These are phyloP conservation scores for Papiliotrema nemorosa DNA, from an alignment of 1,284 basidiomycete genomes.

Conservation along the genomic window DNA sequence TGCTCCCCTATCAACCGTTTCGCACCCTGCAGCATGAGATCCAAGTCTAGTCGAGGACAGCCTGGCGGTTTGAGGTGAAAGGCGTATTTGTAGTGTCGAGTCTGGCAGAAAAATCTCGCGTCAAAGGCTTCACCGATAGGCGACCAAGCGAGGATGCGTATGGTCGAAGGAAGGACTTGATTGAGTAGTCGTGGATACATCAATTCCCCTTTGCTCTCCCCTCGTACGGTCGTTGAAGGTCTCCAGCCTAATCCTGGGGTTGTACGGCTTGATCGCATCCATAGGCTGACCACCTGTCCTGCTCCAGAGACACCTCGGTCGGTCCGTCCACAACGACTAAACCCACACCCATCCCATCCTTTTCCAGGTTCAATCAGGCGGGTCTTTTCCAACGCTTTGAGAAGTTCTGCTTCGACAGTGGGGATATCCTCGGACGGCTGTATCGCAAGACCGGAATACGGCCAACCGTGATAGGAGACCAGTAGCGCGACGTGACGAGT, in stretches of 20 bases:
- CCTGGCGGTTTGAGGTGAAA: conserved; percentile 55
- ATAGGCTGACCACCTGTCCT: conserved; percentile 89
- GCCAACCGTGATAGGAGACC: conserved; percentile 87
- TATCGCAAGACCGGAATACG: conserved; percentile 84
- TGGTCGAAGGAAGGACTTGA: conserved; percentile 80
- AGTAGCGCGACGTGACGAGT: conserved; percentile 86
- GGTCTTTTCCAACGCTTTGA: conserved; percentile 72
- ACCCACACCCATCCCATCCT: conserved; percentile 81
- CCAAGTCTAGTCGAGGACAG: conserved; percentile 61
- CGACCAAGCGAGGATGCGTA: conserved; percentile 93
- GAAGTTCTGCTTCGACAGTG: conserved; percentile 86
- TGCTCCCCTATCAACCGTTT: conserved; percentile 75
- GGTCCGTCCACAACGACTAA: conserved; percentile 88
- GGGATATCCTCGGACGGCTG: conserved; percentile 66
- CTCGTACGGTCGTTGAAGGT: background rate
- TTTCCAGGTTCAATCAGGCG: conserved; percentile 67
- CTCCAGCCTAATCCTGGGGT: conserved; percentile 17
- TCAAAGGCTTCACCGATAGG: conserved; percentile 79
- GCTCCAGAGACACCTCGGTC: conserved; percentile 93
- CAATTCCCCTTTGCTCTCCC: conserved; percentile 55
- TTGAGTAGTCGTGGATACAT: conserved; percentile 81
- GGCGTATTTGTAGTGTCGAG: conserved; percentile 97
- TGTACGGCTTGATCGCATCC: conserved; percentile 63
- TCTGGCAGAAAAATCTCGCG: conserved; percentile 79
- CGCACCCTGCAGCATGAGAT: conserved; percentile 74